Evolutionary conservation across 805 yeast genomes (phyloP), one percentile per base, ranked within the genome.

Genomic region (Myxozyma lipomycoides): DNA sequence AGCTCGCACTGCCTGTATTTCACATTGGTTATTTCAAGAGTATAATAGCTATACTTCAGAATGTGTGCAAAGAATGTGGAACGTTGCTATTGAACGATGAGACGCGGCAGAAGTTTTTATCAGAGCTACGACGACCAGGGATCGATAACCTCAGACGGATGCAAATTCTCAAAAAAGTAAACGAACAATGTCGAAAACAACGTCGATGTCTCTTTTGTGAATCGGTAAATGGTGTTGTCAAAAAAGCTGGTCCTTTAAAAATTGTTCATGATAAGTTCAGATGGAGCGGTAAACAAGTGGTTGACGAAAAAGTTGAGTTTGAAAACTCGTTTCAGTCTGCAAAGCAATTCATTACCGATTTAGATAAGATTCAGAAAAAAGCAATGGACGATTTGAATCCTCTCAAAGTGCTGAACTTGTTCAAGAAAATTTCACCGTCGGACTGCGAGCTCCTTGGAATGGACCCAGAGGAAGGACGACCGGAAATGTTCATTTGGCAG

Each of bases 11-110:
- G 40, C 99, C 99, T 1, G 98, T 90, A 12, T 93, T 91, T 72
- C 98, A 93, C 65, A 93, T 93, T 42, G 99, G 99, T 18, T 93
- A 90, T 68, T 93, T 93, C 76, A 91, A 91, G 67, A 83, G 90
- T 39, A 85, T 88, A 21, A 85, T 93, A 58, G 84, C 82, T 64
- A 89, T 93, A 37, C 70, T 93, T 48, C 98, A 93, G 68, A 80
- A 86, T 47, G 82, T 93, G 55, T 93, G 99, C 74, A 93, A 93
- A 44, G 79, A 77, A 56, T 93, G 99, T 70, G 85, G 95, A 1
- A 73, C 82, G 7, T 69, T 93, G 22, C 71, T 93, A 56, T 71
- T 93, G 39, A 86, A 83, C 58, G 95, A 86, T 60, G 75, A 73
- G 41, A 75, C 81, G 25, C 86, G 84, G 62, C 73, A 90, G 52